Conservation (phyloP, 768 basidiomycete genomes). For the Rhizopogon salebrosus region DNA sequence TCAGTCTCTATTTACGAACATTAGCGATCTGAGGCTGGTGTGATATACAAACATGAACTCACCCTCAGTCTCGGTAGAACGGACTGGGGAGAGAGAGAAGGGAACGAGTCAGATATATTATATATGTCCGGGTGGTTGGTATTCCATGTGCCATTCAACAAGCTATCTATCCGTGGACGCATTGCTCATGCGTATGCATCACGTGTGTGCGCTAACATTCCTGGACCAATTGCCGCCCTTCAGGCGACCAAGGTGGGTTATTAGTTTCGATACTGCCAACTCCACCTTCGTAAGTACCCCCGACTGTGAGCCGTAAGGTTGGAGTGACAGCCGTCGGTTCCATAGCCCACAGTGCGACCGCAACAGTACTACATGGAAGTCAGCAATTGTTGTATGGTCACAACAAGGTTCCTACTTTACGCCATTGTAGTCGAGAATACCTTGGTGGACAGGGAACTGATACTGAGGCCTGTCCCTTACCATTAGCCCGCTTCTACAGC, state of each 20-base stretch:
- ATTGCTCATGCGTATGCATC: no score
- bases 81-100: no score
- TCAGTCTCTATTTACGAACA: no score
- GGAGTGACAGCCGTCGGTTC: constrained; percentile 44
- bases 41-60: no score
- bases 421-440: constrained; percentile 70
- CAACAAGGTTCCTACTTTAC: constrained; percentile 43
- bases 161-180: no score
- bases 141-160: no score
- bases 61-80: no score
- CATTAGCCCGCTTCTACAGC: not conserved
- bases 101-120: no score
- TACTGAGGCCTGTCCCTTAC: constrained; percentile 55
- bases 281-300: constrained; percentile 60
- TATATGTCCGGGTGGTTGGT: no score
- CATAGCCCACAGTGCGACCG: constrained; percentile 70
- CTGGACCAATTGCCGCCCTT: not conserved
- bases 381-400: not conserved
- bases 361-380: constrained; percentile 37
- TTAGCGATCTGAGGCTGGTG: no score
- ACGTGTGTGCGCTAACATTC: no score
- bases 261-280: constrained; percentile 50
- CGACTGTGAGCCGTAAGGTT: constrained; percentile 47
- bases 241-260: constrained; percentile 53
- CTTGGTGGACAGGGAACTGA: constrained; percentile 80